Base-by-base conservation (phyloP, 805 yeast species). In the Cyberlindnera mycetangii region DNA sequence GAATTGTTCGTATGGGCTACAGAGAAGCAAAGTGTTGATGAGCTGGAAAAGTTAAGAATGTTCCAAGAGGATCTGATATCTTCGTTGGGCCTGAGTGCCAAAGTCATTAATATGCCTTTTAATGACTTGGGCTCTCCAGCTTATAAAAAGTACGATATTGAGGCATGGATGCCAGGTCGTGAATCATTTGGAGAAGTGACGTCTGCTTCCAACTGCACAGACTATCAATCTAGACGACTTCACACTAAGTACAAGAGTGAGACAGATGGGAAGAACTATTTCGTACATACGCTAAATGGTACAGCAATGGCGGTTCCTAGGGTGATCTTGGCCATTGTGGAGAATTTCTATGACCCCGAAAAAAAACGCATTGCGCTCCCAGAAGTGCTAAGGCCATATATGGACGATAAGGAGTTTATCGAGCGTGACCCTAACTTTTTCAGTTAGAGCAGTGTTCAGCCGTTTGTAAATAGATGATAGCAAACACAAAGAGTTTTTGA, bases 101-200 rank as follows among this genome's bases (percentile, higher is more conserved):
- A 89, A 50, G 85, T 92, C 19, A 68, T 93, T 21, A 79, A 85
- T 49, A 89, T 93, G 89, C 97, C 97, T 0, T 80, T 83, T 20
- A 79, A 85, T 50, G 99, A 93, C 61, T 68, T 93, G 41, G 99
- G 99, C 0, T 83, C 96, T 0, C 96, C 99, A 1, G 98, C 98
- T 0, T 79, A 74, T 64, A 83, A 85, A 58, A 93, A 93, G 62
- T 88, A 81, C 60, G 99, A 93, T 56, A 87, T 90, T 45, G 99
- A 93, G 65, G 96, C 90, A 0, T 88, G 96, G 89, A 92, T 93
- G 98, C 98, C 98, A 0, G 97, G 98, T 2, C 77, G 97, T 55
- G 90, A 88, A 1, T 62, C 68, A 2, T 92, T 95, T 88, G 99
- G 99, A 4, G 99, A 93, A 61, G 72, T 93, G 25, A 81, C 95